Base-by-base conservation (phyloP, 257 asterid genomes). In the Solanum etuberosum region DNA sequence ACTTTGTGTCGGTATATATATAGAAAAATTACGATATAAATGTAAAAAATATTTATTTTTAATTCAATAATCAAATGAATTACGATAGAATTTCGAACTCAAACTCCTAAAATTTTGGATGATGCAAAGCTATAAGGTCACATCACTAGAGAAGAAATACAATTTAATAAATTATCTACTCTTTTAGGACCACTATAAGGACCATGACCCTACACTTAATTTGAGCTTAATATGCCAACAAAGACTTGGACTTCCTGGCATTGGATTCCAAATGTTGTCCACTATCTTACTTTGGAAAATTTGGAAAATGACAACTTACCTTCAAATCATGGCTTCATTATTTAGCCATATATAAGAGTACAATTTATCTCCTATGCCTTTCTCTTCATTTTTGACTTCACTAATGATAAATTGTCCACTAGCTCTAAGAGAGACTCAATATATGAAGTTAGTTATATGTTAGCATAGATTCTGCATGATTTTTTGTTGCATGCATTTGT, bases 271-370 rank as follows among this genome's bases (percentile, higher is more conserved):
- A 61, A 71, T 48, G 27, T 23, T 70, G 77, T 73, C 86, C 54
- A 61, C 87, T 10, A 42, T 4, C 87, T 86, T 21, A 20, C 25
- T 25, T 67, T 76, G 6, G 73, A 40, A 23, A 82, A 11, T 7
- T 71, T 15, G 91, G 92, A 91, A 71, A 87, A 84, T 80, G 91
- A 91, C 91, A 43, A 37, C 34, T 88, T 88, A 72, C 80, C 46
- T 34, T 72, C 12, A 34, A 34, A 34, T 72, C 48, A 72, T 72
- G 46, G 38, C 11, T 29, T 68, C 76, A 68, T 68, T 68, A 68
- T 68, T 68, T 68, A 27, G 25, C 25, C 25, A 70, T 70, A 68
- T 68, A 8, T 16, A 71, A 16, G 27, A 70, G n/a, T 48, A 48
- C 42, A 70, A 70, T 21, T 32, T 37, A 10, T 31, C 20, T 65